Evolutionary conservation across 2,329 filamentous ascomycete species (phyloP).

Genomic region (Talaromyces amestolkiae): DNA sequence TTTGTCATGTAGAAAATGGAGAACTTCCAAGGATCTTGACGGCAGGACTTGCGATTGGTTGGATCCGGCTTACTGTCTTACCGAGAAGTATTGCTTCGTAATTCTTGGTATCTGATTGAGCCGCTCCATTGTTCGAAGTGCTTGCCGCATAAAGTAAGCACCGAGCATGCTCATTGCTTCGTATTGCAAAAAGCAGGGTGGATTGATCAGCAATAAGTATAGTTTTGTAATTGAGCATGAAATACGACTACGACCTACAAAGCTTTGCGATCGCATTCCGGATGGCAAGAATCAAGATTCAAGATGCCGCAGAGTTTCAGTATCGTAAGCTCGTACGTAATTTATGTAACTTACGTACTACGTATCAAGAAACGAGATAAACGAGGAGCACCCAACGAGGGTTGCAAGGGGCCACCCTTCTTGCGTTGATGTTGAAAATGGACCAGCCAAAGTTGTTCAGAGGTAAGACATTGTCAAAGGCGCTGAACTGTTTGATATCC

Average conservation of each 20-base stretch:
- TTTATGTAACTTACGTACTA: neutral
- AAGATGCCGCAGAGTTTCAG: neutral
- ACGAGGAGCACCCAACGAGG: neutral
- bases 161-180: too few relatives aligned
- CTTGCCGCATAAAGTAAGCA: neutral
- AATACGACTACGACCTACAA: neutral
- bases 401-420: neutral
- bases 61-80: neutral
- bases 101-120: neutral
- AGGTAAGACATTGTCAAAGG: neutral
- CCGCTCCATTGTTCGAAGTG: neutral
- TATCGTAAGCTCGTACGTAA: neutral
- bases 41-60: conserved; percentile 2
- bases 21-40: neutral
- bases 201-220: neutral
- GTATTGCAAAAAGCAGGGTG: neutral
- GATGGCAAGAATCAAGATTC: neutral
- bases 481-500: neutral
- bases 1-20: neutral
- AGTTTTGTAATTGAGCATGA: neutral
- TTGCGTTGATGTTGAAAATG: neutral
- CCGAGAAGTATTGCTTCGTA: neutral
- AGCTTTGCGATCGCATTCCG: neutral
- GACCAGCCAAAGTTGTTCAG: neutral
- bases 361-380: neutral